These are phyloP conservation scores for Jamesozyma jinghongensis DNA, from an alignment of 805 yeast species.

Conservation along the genomic window DNA sequence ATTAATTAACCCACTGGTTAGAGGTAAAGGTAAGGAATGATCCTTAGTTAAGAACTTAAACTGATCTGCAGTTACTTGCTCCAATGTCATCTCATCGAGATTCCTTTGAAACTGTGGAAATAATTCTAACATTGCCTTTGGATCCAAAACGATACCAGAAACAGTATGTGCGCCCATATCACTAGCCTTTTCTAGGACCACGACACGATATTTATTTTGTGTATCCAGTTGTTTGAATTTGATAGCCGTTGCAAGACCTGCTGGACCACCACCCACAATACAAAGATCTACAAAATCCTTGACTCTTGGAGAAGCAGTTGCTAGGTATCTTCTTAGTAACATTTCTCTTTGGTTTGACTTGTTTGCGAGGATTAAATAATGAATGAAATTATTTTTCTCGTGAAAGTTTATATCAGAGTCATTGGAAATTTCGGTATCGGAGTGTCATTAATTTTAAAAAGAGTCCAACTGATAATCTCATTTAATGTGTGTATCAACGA, in stretches of 20 bases:
- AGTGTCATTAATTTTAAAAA: too few relatives aligned
- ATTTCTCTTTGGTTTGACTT: neutral
- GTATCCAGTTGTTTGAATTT: slow-evolving; percentile 75
- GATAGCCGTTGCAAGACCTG: slow-evolving; percentile 93
- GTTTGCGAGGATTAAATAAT: too few relatives aligned
- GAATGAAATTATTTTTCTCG: too few relatives aligned
- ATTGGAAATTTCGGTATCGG: too few relatives aligned
- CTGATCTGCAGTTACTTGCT: slow-evolving; percentile 65
- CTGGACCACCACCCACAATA: slow-evolving; percentile 97
- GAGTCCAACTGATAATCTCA: too few relatives aligned
- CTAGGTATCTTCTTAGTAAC: slow-evolving; percentile 1
- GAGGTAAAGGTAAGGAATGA: slow-evolving; percentile 68
- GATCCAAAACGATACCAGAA: slow-evolving; percentile 92
- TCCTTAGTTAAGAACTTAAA: slow-evolving; percentile 50
- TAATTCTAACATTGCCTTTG: slow-evolving; percentile 75
- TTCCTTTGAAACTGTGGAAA: slow-evolving; percentile 56
- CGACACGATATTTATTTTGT: slow-evolving; percentile 69
- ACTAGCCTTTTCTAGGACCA: slow-evolving; percentile 84
- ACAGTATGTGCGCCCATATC: slow-evolving; percentile 90
- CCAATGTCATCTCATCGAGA: slow-evolving; percentile 60
- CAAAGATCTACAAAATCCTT: slow-evolving; percentile 86
- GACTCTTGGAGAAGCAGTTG: slow-evolving; percentile 40
- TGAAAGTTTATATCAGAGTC: too few relatives aligned
- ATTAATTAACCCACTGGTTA: slow-evolving; percentile 86
- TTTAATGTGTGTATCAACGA: too few relatives aligned